A percentile compares a stretch with the other conserved stretches of the same genome.
phyloP scores from a whole-genome alignment of 2,329 filamentous ascomycete genomes.

The Zymoseptoria ardabiliae region DNA sequence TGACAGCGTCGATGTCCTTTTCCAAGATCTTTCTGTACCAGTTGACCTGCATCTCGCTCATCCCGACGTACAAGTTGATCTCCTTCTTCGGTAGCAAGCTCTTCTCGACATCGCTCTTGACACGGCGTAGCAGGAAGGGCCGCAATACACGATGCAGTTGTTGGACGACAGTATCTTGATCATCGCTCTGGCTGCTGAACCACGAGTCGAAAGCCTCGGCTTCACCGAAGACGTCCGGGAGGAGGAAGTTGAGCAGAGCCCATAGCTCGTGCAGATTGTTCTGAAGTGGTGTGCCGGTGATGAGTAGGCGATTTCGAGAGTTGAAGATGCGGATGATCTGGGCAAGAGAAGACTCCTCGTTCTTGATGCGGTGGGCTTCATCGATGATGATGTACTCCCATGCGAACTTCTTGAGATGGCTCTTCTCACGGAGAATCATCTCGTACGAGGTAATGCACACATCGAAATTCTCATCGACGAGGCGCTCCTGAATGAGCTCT shows the following conservation, averaged over 20 bases:
- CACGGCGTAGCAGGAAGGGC: constrained; percentile 88
- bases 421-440: constrained; percentile 94
- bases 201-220: constrained; percentile 95
- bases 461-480: constrained; percentile 94
- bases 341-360: constrained; percentile 92
- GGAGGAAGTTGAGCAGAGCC: constrained; percentile 91
- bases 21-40: constrained; percentile 99
- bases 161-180: constrained; percentile 92
- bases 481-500: constrained; percentile 76
- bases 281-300: constrained; percentile 92
- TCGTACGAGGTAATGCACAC: constrained; percentile 98
- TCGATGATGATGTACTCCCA: constrained; percentile 99
- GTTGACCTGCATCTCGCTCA: constrained; percentile 98
- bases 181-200: constrained; percentile 85
- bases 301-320: constrained; percentile 87
- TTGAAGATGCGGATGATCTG: constrained; percentile 96
- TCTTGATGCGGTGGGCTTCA: constrained; percentile 97
- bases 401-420: constrained; percentile 91
- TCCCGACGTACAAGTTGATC: constrained; percentile 91
- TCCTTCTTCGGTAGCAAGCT: constrained; percentile 96
- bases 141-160: constrained; percentile 89
- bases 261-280: constrained; percentile 98
- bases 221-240: constrained; percentile 98
- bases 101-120: constrained; percentile 97
- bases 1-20: constrained; percentile 98